Base-by-base conservation (phyloP, 2,329 filamentous ascomycete genomes). In the Chrysosporium keratinophilum region DNA sequence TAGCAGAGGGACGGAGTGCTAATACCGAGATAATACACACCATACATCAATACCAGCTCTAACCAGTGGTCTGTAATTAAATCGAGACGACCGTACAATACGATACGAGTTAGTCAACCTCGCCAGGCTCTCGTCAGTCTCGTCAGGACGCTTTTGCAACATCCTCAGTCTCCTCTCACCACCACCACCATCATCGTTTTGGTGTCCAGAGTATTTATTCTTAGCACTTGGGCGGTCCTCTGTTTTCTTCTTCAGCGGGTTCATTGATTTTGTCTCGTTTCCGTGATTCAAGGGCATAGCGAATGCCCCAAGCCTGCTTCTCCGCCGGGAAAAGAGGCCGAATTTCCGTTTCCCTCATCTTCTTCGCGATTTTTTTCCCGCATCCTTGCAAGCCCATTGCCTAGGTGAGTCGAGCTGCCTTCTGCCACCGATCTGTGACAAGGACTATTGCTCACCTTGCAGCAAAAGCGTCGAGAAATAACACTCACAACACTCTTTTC, bases 381-480 rank as follows among this genome's bases (percentile, higher is more conserved):
- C 23, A 49, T 49, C 46, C 46, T 49, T 49, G 46, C 35, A 39
- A 9, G n/a, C 14, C 31, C 23, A 12, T 50, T 19, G 15, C 41
- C 48, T 50, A 43, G 49, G 39, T 20, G 39, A 51, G 49, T 51
- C 37, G 23, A 31, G 20, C 37, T 31, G 20, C 14, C 35, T 50
- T 15, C 39, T 42, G 15, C 20, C 49, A 34, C 10, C 31, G 49
- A 51, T 20, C 31, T 37, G 28, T 35, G 31, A 35, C 39, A 51
- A 35, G 49, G 49, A 15, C 49, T 17, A 31, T 49, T 5, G 17
- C 46, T 41, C 46, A 23, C 34, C 34, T n/a, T 41, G 19, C 34
- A 49, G 35, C 23, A 39, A 28, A 39, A 31, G 14, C 14, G 17
- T 7, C 33, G 2, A 5, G 10, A 33, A 17, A 19, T 6, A 43